Conservation (phyloP, 179 eudicot species). For the Spinacia oleracea region DNA sequence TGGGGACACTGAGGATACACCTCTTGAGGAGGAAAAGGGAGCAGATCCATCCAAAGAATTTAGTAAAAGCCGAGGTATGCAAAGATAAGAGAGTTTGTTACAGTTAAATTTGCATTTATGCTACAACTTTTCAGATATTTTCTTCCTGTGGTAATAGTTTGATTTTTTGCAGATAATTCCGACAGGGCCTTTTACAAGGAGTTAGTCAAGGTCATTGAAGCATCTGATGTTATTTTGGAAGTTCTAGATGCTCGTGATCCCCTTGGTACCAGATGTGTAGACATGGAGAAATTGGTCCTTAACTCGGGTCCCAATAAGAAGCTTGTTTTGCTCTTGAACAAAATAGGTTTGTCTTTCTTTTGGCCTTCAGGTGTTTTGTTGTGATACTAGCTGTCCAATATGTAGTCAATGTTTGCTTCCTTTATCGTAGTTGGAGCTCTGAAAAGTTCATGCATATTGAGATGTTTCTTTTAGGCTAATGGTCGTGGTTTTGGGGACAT, state of each 20-base stretch:
- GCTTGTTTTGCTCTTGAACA: slow-evolving; percentile 86
- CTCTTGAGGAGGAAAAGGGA: slow-evolving; percentile 36
- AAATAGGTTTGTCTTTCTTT: slow-evolving; percentile 63
- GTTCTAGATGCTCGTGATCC: slow-evolving; percentile 99
- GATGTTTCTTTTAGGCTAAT: not conserved
- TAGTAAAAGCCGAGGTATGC: slow-evolving; percentile 55
- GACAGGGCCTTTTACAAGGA: slow-evolving; percentile 92
- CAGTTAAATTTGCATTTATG: not conserved
- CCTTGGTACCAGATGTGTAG: slow-evolving; percentile 84
- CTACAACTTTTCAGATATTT: no score
- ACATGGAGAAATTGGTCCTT: slow-evolving; percentile 91
- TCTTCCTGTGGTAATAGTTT: not conserved
- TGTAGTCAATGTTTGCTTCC: not conserved
- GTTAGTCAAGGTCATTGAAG: slow-evolving; percentile 88
- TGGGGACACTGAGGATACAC: slow-evolving; percentile 50
- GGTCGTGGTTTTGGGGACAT: not conserved
- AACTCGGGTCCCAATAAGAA: slow-evolving; percentile 79
- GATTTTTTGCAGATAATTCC: slow-evolving; percentile 52
- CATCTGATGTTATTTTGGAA: slow-evolving; percentile 92
- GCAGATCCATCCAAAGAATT: slow-evolving; percentile 28
- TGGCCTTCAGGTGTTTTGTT: not conserved
- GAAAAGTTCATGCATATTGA: not conserved
- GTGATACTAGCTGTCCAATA: not conserved
- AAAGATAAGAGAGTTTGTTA: slow-evolving; percentile 6
- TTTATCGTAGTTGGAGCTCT: not conserved